Evolutionary conservation across 768 basidiomycete species (phyloP).

Genomic region (Cyclocybe cylindracea): DNA sequence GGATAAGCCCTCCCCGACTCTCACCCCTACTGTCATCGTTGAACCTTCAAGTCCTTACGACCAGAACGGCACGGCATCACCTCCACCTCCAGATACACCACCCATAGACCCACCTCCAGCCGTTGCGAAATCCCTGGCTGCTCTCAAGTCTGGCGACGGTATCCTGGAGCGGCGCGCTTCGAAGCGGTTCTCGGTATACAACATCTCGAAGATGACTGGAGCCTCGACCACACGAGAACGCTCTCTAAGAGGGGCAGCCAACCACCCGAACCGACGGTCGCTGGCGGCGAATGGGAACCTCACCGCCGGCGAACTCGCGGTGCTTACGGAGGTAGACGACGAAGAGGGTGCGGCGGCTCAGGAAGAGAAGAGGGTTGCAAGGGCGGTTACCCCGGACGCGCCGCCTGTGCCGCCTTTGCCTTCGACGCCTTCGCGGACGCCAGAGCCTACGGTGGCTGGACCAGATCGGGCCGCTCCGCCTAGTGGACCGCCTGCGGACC

Average conservation of each 20-base stretch:
- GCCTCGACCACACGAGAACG: conserved; percentile 47
- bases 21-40: conserved; percentile 51
- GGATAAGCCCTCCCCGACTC: conserved; percentile 32
- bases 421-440: conserved; percentile 40
- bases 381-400: conserved; percentile 40
- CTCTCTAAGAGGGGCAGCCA: conserved; percentile 36
- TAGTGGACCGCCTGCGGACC: conserved; percentile 18
- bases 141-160: conserved; percentile 82
- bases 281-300: conserved; percentile 62
- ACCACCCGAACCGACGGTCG: conserved; percentile 63
- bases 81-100: conserved; percentile 30
- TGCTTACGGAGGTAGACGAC: conserved; percentile 75
- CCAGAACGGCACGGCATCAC: conserved; percentile 27
- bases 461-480: conserved; percentile 12
- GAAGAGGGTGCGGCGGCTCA: conserved; percentile 37
- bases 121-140: conserved; percentile 81
- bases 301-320: conserved; percentile 72
- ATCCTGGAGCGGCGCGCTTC: conserved; percentile 85
- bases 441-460: conserved; percentile 30
- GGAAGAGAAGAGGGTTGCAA: conserved; percentile 29
- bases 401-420: conserved; percentile 53
- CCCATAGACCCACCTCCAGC: conserved; percentile 48
- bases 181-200: conserved; percentile 94
- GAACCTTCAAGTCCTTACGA: conserved; percentile 50
- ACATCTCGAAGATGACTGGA: conserved; percentile 91